A percentile compares a stretch with the other conserved stretches of the same genome.
Evolutionary conservation across 169 alveolate genomes (phyloP).

Genomic region (Theileria orientalis): DNA sequence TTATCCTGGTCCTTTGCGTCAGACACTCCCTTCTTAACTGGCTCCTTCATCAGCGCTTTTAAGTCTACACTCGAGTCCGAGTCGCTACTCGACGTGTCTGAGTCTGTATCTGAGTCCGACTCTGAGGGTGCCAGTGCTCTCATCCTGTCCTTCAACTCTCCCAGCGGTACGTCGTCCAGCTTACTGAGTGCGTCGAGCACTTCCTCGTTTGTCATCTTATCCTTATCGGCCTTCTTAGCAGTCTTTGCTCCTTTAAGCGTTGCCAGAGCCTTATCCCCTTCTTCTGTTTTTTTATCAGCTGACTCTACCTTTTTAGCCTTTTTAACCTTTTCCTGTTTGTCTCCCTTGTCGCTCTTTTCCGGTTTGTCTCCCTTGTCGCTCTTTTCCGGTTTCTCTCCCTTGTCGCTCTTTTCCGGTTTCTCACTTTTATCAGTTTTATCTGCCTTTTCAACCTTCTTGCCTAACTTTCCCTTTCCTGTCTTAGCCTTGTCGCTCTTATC

Average conservation of each 20-base stretch:
- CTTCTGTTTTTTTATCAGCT: background rate
- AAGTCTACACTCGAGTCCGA: background rate
- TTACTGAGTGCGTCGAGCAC: background rate
- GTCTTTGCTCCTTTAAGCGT: background rate
- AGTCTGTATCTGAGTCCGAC: background rate
- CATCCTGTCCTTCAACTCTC: background rate
- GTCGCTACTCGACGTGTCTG: background rate
- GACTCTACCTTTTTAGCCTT: background rate
- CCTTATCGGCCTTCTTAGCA: background rate
- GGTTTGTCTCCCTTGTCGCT: background rate
- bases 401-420: background rate
- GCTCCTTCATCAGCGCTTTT: background rate
- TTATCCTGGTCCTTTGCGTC: no score
- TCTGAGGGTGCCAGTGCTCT: background rate
- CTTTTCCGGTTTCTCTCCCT: background rate
- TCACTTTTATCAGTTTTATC: background rate
- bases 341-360: conserved; percentile 2
- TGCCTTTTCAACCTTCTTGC: no score
- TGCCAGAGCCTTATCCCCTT: background rate
- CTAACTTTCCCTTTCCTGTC: no score
- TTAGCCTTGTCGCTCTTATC: no score
- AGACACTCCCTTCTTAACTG: conserved; percentile 4
- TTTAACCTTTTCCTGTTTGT: background rate
- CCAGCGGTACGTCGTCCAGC: conserved; percentile 1
- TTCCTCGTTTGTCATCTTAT: background rate